phyloP scores from a whole-genome alignment of 2,329 filamentous ascomycete genomes.

The Gaeumannomyces sp. region DNA sequence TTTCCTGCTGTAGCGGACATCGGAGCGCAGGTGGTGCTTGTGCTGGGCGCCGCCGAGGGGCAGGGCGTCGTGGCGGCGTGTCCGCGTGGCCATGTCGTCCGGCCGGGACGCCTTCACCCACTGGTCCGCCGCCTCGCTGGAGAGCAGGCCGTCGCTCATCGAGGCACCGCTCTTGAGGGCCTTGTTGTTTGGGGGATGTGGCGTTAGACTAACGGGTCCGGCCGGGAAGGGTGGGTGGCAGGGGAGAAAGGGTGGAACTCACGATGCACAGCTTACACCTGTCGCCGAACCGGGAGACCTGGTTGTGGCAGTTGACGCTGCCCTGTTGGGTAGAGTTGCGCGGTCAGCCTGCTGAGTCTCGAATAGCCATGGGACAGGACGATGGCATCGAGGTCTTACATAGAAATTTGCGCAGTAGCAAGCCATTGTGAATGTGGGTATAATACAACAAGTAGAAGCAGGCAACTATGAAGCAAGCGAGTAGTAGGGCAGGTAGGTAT shows the following conservation, averaged over 20 bases:
- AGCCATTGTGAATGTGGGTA: constrained; percentile 6
- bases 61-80: neutral
- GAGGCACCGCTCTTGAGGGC: constrained; percentile 6
- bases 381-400: neutral
- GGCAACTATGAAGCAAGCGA: too few species aligned
- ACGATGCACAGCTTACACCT: constrained; percentile 24
- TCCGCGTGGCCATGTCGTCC: neutral
- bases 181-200: neutral
- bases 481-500: neutral
- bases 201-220: neutral
- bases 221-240: neutral
- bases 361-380: neutral
- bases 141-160: constrained; percentile 1
- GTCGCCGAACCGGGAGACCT: constrained; percentile 1
- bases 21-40: neutral
- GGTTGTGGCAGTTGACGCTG: constrained; percentile 8
- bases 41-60: neutral
- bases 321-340: neutral
- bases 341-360: neutral
- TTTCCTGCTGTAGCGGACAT: constrained; percentile 2
- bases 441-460: neutral
- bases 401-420: constrained; percentile 10
- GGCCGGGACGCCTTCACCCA: constrained; percentile 1
- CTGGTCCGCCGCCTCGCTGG: constrained; percentile 2
- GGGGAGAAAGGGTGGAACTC: neutral